Conservation (phyloP, 805 yeast genomes). For the Candida maris region DNA sequence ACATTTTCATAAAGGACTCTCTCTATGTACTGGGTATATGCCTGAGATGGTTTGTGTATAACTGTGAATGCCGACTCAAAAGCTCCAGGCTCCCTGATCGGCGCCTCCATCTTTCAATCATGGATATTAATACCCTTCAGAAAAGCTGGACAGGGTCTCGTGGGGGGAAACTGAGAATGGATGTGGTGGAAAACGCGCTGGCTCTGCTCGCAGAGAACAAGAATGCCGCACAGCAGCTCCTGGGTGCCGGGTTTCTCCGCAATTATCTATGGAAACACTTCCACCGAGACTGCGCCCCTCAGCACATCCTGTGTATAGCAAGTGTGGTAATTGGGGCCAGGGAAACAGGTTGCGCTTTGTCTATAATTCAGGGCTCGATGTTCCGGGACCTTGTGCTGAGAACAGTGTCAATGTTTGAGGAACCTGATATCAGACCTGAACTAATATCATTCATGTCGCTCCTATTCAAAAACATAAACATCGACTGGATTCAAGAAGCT, state of each 20-base stretch:
- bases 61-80: too few relatives aligned
- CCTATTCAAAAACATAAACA: constrained; percentile 22
- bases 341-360: neutral
- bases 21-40: too few relatives aligned
- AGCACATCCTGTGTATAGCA: constrained; percentile 38
- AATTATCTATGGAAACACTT: constrained; percentile 41
- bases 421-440: neutral
- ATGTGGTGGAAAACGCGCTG: neutral
- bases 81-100: too few relatives aligned
- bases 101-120: too few relatives aligned
- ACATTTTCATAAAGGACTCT: too few relatives aligned
- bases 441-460: constrained; percentile 24
- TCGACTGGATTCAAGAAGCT: constrained; percentile 17
- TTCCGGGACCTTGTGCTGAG: constrained; percentile 26
- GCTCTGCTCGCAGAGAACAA: neutral
- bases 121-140: neutral
- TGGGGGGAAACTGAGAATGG: neutral
- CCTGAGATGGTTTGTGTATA: too few relatives aligned
- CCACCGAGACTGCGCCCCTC: constrained; percentile 36
- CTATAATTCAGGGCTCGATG: constrained; percentile 5
- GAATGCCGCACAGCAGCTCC: neutral
- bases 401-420: constrained; percentile 20
- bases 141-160: constrained; percentile 1
- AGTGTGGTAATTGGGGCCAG: constrained; percentile 9
- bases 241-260: constrained; percentile 22